These are phyloP conservation scores for Macrophomina pseudophaseolina DNA, from an alignment of 2,329 filamentous ascomycete genomes.

Conservation along the genomic window DNA sequence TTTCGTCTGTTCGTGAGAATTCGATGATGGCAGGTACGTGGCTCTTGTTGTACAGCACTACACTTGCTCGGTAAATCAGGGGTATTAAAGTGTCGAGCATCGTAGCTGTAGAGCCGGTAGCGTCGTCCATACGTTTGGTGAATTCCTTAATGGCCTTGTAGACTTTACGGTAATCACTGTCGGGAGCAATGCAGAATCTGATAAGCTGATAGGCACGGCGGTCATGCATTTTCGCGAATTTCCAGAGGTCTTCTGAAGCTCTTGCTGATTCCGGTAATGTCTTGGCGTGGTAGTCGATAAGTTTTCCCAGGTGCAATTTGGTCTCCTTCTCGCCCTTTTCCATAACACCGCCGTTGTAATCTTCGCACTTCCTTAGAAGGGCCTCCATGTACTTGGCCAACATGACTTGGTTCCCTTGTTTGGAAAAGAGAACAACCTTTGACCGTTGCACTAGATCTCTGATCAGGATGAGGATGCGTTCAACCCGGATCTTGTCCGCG, in stretches of 20 bases:
- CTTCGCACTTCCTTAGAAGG: conserved; percentile 85
- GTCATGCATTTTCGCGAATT: conserved; percentile 90
- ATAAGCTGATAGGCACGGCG: conserved; percentile 88
- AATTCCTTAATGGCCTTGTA: conserved; percentile 89
- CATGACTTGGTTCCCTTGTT: conserved; percentile 77
- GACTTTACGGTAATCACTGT: conserved; percentile 91
- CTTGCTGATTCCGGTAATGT: conserved; percentile 77
- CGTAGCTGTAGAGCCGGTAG: conserved; percentile 60
- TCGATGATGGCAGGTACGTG: conserved; percentile 91
- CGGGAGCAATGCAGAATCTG: conserved; percentile 80
- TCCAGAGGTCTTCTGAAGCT: conserved; percentile 78
- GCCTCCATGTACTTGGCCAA: conserved; percentile 74
- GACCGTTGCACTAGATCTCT: conserved; percentile 77
- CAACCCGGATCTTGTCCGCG: conserved; percentile 77
- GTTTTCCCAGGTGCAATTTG: conserved; percentile 72
- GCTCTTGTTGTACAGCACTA: conserved; percentile 91
- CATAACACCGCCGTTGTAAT: conserved; percentile 85
- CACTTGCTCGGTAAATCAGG: conserved; percentile 80
- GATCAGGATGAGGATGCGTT: conserved; percentile 82
- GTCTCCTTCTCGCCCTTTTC: conserved; percentile 70
- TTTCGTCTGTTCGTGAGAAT: conserved; percentile 81
- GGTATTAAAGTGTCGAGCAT: conserved; percentile 81
- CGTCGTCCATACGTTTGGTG: conserved; percentile 76
- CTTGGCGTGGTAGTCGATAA: conserved; percentile 74
- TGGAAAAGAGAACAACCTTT: conserved; percentile 85